phyloP scores from a whole-genome alignment of 2,329 filamentous ascomycete species.

The Talaromyces sp. region DNA sequence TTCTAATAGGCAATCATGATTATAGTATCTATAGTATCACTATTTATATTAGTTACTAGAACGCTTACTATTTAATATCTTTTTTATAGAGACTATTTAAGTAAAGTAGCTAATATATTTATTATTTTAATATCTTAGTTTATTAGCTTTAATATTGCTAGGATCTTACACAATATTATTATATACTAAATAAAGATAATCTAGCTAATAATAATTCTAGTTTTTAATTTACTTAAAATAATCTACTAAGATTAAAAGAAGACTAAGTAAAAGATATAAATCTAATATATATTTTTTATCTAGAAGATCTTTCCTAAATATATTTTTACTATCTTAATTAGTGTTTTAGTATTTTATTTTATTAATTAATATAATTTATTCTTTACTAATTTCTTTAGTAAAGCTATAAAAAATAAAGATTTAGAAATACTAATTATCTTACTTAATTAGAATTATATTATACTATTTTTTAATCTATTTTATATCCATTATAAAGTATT shows the following conservation, averaged over 20 bases:
- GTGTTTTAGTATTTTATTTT: conserved; percentile 44
- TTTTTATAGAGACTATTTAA: conserved; percentile 42
- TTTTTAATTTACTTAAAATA: conserved; percentile 36
- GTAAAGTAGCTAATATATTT: conserved; percentile 40
- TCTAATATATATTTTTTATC: conserved; percentile 35
- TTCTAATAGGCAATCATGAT: conserved; percentile 26
- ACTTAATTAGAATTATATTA: conserved; percentile 45
- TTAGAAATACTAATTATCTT: conserved; percentile 36
- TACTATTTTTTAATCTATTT: conserved; percentile 29
- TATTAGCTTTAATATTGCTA: conserved; percentile 49
- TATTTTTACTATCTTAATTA: conserved; percentile 41
- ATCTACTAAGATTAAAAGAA: conserved; percentile 35
- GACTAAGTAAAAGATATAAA: conserved; percentile 27
- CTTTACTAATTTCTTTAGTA: conserved; percentile 48
- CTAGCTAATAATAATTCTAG: conserved; percentile 37
- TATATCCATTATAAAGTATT: conserved; percentile 37
- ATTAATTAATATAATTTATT: conserved; percentile 39
- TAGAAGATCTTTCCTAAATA: conserved; percentile 48
- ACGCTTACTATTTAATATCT: conserved; percentile 45
- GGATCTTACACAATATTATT: conserved; percentile 43
- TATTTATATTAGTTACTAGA: conserved; percentile 32
- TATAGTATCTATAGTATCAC: conserved; percentile 40
- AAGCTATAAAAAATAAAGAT: conserved; percentile 43
- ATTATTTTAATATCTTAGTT: conserved; percentile 46
- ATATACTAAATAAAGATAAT: conserved; percentile 48